Evolutionary conservation across 139 green algal species (phyloP).

Genomic region (Micractinium conductrix): DNA sequence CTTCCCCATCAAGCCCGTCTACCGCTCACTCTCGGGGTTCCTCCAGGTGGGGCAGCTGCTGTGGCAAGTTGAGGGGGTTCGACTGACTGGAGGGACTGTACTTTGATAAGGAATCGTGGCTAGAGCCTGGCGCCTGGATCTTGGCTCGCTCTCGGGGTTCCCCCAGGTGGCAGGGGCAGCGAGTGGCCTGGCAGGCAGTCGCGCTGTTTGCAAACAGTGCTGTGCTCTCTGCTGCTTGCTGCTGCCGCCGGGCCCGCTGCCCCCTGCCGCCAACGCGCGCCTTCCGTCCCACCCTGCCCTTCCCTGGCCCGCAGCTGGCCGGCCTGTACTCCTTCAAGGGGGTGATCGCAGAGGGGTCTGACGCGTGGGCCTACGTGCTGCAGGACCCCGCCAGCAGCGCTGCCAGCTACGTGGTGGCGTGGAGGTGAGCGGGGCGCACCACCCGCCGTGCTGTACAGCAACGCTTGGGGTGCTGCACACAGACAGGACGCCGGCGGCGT

Average conservation of each 20-base stretch:
- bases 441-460: too few relatives aligned
- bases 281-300: neutral
- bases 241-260: too few relatives aligned
- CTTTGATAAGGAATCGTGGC: too few relatives aligned
- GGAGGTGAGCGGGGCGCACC: neutral
- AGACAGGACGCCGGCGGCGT: too few relatives aligned
- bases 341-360: neutral
- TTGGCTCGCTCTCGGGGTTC: neutral
- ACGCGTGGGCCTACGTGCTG: neutral
- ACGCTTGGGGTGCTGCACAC: too few relatives aligned
- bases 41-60: neutral
- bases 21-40: neutral
- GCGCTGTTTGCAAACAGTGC: neutral
- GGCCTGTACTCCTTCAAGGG: neutral
- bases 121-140: neutral
- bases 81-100: too few relatives aligned
- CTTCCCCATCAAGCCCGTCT: neutral
- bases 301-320: neutral
- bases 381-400: neutral
- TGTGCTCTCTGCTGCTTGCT: neutral
- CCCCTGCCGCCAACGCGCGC: neutral
- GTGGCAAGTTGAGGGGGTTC: too few relatives aligned
- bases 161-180: neutral
- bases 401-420: neutral
- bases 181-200: neutral